Base-by-base conservation (phyloP, 129 eudicot genomes). In the Deinandra increscens region DNA sequence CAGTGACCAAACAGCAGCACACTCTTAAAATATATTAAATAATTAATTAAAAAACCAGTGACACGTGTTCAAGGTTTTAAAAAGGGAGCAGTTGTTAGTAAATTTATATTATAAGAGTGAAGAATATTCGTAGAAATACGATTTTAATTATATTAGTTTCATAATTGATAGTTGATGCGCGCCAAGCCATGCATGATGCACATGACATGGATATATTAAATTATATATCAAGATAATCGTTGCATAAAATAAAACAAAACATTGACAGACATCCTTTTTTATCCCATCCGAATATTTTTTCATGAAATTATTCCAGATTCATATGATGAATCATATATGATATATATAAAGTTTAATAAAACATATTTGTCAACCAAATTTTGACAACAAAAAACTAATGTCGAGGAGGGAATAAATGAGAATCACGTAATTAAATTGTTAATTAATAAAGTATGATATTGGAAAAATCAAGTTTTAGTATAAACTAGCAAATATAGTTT, bases 151-250 rank as follows among this genome's bases (percentile, higher is more conserved):
- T 9, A 58, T 26, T 23, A 70, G n/a, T 23, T 55, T 55, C 62
- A 46, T 50, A 49, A 3, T 26, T 33, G 60, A 70, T 54, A 12
- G 48, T 41, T 34, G 76, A 45, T 42, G 42, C n/a, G n/a, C n/a
- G n/a, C 14, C 37, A 49, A 17, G 64, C 33, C 66, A 70, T 41
- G 66, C 41, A 71, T 41, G 75, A 42, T 26, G 58, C 58, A 55
- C 75, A 39, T 70, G 66, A 70, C 51, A 69, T 12, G 61, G 43
- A 41, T 14, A 66, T 66, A 23, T 44, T 66, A n/a, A n/a, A n/a
- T n/a, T n/a, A n/a, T n/a, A 43, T 23, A 26, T 66, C 56, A 46
- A 66, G 13, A 26, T 26, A 66, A n/a, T 66, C 13, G 13, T 10
- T 31, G 46, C 48, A 46, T 48, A 31, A 48, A 68, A 46, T 48